Percentiles rank a stretch among this genome's conserved stretches.
Conservation (phyloP, 1,139 yeast genomes). For the Suhomyces taliae region DNA sequence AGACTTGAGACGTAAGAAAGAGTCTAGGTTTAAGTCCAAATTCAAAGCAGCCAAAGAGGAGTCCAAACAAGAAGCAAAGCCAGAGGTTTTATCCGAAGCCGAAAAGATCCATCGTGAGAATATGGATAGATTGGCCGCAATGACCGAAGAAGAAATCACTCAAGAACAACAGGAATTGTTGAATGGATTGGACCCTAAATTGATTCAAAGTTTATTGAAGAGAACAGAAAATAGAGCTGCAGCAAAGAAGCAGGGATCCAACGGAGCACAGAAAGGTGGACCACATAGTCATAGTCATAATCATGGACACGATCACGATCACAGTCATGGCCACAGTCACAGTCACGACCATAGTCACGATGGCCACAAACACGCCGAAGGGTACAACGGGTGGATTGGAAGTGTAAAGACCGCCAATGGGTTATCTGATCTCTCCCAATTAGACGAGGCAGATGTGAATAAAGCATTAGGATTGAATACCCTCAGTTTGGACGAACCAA, state of each 20-base stretch:
- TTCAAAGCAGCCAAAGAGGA: constrained; percentile 17
- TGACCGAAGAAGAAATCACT: constrained; percentile 68
- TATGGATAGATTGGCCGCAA: constrained; percentile 54
- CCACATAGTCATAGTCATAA: constrained; percentile 2
- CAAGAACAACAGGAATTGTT: constrained; percentile 68
- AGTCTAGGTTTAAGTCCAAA: constrained; percentile 30
- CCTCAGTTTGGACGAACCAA: constrained; percentile 14
- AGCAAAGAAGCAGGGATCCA: constrained; percentile 18
- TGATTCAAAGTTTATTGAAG: constrained; percentile 56
- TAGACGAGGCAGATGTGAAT: constrained; percentile 41
- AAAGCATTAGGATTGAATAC: constrained; percentile 35
- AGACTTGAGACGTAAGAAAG: constrained; percentile 22
- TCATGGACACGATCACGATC: constrained; percentile 4
- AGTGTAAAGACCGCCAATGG: constrained; percentile 48
- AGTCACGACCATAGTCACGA: constrained; percentile 7
- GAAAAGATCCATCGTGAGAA: constrained; percentile 80
- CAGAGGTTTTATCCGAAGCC: constrained; percentile 44
- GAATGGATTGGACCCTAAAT: constrained; percentile 64
- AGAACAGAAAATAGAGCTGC: constrained; percentile 34
- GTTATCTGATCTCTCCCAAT: constrained; percentile 30
- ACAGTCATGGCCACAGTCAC: neutral
- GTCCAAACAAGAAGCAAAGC: neutral
- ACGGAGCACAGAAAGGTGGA: constrained; percentile 8
- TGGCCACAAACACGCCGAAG: constrained; percentile 56
- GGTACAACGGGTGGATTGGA: constrained; percentile 76